phyloP scores from a whole-genome alignment of 2,329 filamentous ascomycete species.

The Zasmidium citrigriseum region DNA sequence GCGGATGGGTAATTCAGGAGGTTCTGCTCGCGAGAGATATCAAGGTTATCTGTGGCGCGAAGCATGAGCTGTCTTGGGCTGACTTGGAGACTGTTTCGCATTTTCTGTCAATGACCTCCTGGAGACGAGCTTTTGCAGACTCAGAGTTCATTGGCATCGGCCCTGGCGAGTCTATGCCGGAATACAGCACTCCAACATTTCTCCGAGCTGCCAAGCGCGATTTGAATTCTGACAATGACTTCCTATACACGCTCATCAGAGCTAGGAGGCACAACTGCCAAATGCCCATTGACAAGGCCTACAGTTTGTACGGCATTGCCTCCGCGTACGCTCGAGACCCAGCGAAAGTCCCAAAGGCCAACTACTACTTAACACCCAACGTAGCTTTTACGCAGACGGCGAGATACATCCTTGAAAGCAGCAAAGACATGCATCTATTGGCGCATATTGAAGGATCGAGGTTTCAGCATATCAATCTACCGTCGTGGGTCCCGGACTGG shows the following conservation, averaged over 20 bases:
- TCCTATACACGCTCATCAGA: not conserved
- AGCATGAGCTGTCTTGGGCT: not conserved
- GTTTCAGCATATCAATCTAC: not conserved
- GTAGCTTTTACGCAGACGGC: not conserved
- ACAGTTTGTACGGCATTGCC: slow-evolving; percentile 2
- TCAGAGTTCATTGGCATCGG: not conserved
- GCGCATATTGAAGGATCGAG: slow-evolving; percentile 1
- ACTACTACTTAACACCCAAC: not conserved
- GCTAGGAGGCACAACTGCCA: not conserved
- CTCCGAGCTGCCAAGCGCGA: not conserved
- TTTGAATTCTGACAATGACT: not conserved
- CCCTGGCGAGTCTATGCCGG: not conserved
- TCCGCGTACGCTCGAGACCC: not conserved
- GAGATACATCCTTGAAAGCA: not conserved
- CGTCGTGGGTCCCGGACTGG: slow-evolving; percentile 4
- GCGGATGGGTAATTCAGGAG: slow-evolving; percentile 2
- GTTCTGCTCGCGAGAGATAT: not conserved
- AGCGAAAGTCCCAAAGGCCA: not conserved
- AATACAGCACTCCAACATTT: not conserved
- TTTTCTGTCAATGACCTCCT: not conserved
- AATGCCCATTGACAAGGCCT: not conserved
- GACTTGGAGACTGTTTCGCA: not conserved
- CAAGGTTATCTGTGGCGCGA: not conserved
- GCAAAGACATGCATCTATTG: slow-evolving; percentile 2
- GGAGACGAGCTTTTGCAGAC: not conserved